Base-by-base conservation (phyloP, 2,329 filamentous ascomycete genomes). In the Reticulascus tulasneorum region DNA sequence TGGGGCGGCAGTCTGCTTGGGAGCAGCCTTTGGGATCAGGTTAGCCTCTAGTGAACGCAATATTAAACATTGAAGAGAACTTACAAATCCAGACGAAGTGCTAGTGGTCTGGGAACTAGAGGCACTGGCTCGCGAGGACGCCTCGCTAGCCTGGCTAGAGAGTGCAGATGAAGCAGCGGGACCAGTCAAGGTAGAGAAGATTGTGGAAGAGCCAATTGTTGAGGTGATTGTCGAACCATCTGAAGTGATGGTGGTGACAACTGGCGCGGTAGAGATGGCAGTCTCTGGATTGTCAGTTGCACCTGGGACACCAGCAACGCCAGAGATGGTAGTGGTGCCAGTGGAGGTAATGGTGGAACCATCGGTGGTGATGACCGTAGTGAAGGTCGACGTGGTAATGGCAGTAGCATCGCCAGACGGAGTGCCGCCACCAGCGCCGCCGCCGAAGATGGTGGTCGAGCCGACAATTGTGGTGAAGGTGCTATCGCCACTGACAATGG, bases 1-100 rank as follows among this genome's bases (percentile, higher is more conserved):
- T 16, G 69, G 67, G 23, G 63, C 69, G 38, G 62, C 66, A 31
- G 70, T 71, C 49, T 58, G 36, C 33, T 45, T 45, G 35, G 31
- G 32, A 23, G 38, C 35, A n/a, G n/a, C 41, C 45, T 10, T 16
- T 22, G n/a, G 6, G 11, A 13, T 3, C 13, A 15, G 21, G 22
- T 45, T 9, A 45, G 26, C 31, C n/a, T 16, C 15, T 15, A 12
- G n/a, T 18, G 9, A 19, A 29, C 5, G 15, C n/a, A n/a, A n/a
- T n/a, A n/a, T 8, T 4, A 9, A 28, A 11, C 12, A 17, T 4
- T n/a, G 13, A 32, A 9, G 7, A 33, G 11, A 24, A 47, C 56
- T 47, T 49, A 56, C 59, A 31, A 45, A 47, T 20, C 36, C 51
- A 29, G 30, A 40, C 45, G 47, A 48, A 38, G 47, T 45, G 23